phyloP scores from a whole-genome alignment of 2,329 filamentous ascomycete species.

The Pseudogymnoascus pannorum region DNA sequence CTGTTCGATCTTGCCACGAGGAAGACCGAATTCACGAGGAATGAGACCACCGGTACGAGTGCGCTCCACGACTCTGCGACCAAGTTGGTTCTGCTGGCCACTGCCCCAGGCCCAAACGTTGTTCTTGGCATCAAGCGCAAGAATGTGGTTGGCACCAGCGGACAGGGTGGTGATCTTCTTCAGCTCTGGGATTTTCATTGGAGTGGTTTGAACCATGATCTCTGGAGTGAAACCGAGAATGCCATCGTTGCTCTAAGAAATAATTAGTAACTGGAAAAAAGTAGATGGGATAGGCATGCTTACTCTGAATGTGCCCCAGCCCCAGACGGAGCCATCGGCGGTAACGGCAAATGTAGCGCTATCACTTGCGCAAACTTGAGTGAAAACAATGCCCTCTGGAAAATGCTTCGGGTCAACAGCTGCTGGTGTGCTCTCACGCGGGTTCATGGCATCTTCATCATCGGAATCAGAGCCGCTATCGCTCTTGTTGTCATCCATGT shows the following conservation, averaged over 20 bases:
- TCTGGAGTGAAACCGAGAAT: conserved; percentile 46
- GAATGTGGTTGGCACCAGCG: conserved; percentile 50
- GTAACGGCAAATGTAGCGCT: conserved; percentile 71
- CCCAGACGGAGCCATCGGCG: conserved; percentile 67
- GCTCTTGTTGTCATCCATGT: conserved; percentile 39
- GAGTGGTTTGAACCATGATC: conserved; percentile 25
- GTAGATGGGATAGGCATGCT: conserved; percentile 22
- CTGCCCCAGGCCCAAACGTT: conserved; percentile 58
- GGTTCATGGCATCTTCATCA: conserved; percentile 58
- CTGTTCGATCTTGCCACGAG: conserved; percentile 22
- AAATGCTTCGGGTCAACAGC: conserved; percentile 53
- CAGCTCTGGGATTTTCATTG: conserved; percentile 47
- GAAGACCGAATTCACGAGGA: conserved; percentile 28
- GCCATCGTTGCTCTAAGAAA: conserved; percentile 51
- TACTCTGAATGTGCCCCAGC: conserved; percentile 76
- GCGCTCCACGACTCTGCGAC: conserved; percentile 35
- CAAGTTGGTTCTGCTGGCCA: conserved; percentile 62
- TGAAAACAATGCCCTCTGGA: conserved; percentile 52
- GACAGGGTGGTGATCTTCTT: conserved; percentile 48
- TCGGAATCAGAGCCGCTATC: conserved; percentile 40
- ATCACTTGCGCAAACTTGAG: conserved; percentile 64
- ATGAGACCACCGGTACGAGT: conserved; percentile 22
- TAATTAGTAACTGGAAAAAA: conserved; percentile 16
- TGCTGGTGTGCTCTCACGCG: conserved; percentile 61
- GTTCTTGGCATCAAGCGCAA: conserved; percentile 51